Evolutionary conservation across 768 basidiomycete species (phyloP).

Genomic region (Boletus tylopilopsis): DNA sequence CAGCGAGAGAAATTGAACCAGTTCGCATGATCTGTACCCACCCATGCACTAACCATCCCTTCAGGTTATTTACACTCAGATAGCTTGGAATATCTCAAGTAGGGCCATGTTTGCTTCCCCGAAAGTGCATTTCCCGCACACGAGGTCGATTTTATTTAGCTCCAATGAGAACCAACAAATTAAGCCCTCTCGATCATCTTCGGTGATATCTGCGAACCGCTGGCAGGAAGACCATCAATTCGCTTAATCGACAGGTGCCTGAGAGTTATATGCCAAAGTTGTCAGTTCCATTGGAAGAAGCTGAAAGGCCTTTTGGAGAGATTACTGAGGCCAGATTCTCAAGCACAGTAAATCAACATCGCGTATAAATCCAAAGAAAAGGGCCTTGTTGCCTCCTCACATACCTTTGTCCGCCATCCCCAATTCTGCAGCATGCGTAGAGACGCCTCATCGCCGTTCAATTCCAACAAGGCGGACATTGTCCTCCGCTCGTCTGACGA

Average conservation of each 20-base stretch:
- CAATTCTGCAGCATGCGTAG: slow-evolving; percentile 12
- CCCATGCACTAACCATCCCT: too few species aligned
- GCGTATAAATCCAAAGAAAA: slow-evolving; percentile 12
- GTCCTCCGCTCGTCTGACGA: slow-evolving; percentile 49
- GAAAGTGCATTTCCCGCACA: too few species aligned
- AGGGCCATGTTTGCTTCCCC: too few species aligned
- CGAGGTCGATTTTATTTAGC: background rate
- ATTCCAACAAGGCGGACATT: slow-evolving; percentile 46
- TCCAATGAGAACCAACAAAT: slow-evolving; percentile 2
- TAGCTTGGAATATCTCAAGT: too few species aligned
- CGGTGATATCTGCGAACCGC: background rate
- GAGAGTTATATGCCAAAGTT: slow-evolving; percentile 3
- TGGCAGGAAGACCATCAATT: background rate
- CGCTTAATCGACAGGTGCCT: background rate
- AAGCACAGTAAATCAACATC: background rate
- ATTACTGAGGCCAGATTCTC: background rate
- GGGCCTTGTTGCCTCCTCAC: background rate
- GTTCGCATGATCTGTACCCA: background rate
- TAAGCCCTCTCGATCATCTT: background rate
- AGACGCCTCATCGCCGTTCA: slow-evolving; percentile 38
- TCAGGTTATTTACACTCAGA: too few species aligned
- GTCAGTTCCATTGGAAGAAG: background rate
- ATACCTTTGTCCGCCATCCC: background rate
- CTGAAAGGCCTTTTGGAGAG: background rate
- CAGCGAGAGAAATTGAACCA: slow-evolving; percentile 2